Evolutionary conservation across 2,329 filamentous ascomycete species (phyloP), one percentile per base, ranked within the genome.

Genomic region (Basipetospora chlamydospora): DNA sequence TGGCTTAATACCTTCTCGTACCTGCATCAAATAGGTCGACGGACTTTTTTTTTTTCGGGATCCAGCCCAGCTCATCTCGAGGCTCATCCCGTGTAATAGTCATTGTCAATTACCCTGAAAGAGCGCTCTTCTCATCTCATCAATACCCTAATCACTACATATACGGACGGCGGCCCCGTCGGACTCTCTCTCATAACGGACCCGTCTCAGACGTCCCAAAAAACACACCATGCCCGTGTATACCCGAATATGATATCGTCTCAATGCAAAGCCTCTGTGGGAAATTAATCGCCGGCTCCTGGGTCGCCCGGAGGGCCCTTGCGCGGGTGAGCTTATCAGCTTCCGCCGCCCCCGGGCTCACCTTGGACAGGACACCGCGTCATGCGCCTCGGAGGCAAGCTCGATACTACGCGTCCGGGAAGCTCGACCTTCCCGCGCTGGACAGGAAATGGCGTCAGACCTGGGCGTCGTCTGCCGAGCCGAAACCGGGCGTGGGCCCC

Each of bases 391-490:
- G 39, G 39, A 41, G 26, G 40, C 29, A 43, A 33, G 40, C 42
- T 37, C 28, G 33, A 40, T 26, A 39, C 42, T 25, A 39, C 38
- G 40, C 29, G 28, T 35, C 25, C 35, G 37, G 40, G 23, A 33
- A 26, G 34, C 36, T 46, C 32, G 37, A 44, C 34, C 26, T 40
- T 13, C 34, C 41, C n/a, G 34, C 41, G 6, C 26, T 46, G 12
- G 64, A 67, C 42, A 42, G 52, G 36, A 72, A 71, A 55, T 74
- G 70, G 70, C 64, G 63, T 3, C 49, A 56, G 28, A 53, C 47
- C 43, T 72, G 68, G 67, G 37, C 46, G 6, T 37, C 35, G 4
- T n/a, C n/a, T n/a, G 12, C 20, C 20, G 37, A 39, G 7, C 41
- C 42, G 21, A 32, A 35, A 22, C 32, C 42, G 7, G 35, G 37